Evolutionary conservation across 306 rosid genomes (phyloP).

Genomic region (Rosa lucieae): DNA sequence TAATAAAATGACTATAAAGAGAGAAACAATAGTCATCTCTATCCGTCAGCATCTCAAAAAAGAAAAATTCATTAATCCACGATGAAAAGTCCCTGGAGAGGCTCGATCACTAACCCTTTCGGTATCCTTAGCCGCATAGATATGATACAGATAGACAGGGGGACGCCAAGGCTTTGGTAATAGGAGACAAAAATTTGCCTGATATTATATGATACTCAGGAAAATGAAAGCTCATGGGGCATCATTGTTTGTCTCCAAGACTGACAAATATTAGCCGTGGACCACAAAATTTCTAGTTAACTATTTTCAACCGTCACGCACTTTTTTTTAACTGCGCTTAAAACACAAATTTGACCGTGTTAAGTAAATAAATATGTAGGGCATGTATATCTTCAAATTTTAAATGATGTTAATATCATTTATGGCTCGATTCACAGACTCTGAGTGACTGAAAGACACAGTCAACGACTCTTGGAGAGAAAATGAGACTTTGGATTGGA

Average conservation of each 20-base stretch:
- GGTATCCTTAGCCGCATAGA: background rate
- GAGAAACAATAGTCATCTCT: too few relatives aligned
- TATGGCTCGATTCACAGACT: background rate
- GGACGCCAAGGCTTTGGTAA: background rate
- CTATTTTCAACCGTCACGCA: background rate
- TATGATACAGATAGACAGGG: background rate
- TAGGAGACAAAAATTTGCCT: constrained; percentile 25
- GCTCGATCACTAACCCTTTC: background rate
- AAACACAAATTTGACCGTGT: background rate
- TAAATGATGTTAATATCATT: background rate
- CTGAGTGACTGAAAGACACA: background rate
- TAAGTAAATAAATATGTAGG: background rate
- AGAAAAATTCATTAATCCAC: background rate
- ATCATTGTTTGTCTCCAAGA: constrained; percentile 8
- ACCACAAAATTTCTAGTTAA: background rate
- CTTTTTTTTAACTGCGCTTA: background rate
- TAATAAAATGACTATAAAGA: background rate
- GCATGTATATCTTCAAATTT: background rate
- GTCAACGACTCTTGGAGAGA: background rate
- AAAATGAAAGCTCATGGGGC: constrained; percentile 30
- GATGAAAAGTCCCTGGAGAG: background rate
- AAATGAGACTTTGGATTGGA: background rate
- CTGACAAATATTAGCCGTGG: constrained; percentile 6
- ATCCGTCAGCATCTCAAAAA: background rate
- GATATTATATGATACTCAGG: constrained; percentile 11